Base-by-base conservation (phyloP, 2,329 filamentous ascomycete genomes). In the Gyromitra esculenta region DNA sequence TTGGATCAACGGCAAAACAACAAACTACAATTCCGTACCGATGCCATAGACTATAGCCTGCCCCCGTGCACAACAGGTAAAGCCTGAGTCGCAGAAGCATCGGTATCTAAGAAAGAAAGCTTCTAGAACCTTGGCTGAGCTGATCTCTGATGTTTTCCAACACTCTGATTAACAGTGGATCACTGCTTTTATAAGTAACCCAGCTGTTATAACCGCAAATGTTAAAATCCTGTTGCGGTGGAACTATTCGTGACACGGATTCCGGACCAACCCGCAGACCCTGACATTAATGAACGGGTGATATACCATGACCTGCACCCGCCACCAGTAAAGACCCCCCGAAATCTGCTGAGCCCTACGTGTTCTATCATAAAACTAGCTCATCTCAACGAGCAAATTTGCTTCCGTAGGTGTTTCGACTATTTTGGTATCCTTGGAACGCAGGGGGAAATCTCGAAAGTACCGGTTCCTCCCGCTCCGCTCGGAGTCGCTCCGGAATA, bases 351-450 rank as follows among this genome's bases (percentile, higher is more conserved):
- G 41, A 41, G 15, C n/a, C 15, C 7, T n/a, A 18, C 21, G 25
- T 62, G 39, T n/a, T n/a, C 37, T 25, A 2, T 41, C 18, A 41
- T 31, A 69, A 48, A 39, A 59, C 50, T 52, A 69, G 41, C 66
- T 60, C 66, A 69, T 50, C 54, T 15, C 43, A 35, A 67, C 41
- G 52, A 68, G 52, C 41, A 41, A 68, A 57, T 68, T 68, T 68
- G 65, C 45, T 41, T 35, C 52, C 8, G 37, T 41, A 35, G 7
- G 15, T 39, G 39, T 68, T 68, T 45, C 18, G 39, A 48, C n/a
- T 48, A 21, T 21, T 57, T 13, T 59, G 37, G 21, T 52, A 41
- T 54, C 59, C 41, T 59, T 48, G 7, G 65, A 31, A 48, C 25
- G 15, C 21, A 37, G 54, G 41, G n/a, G 56, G 15, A 41, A 60